Evolutionary conservation across 345 rosid species (phyloP), one percentile per base, ranked within the genome.

Genomic region (Murraya koenigii): DNA sequence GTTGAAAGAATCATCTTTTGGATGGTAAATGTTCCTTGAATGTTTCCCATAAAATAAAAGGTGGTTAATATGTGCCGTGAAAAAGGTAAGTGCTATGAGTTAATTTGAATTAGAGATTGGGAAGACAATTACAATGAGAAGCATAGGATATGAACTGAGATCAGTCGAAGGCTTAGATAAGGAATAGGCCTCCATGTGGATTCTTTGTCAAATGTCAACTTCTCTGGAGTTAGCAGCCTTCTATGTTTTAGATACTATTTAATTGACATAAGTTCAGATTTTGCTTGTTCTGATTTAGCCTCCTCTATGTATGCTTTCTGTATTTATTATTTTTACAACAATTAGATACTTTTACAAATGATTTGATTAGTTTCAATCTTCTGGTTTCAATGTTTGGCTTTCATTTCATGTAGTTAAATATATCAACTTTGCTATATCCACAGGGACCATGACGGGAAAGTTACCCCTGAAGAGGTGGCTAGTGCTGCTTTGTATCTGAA

Each of bases 361-460:
- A 10, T 63, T 66, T 52, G 65, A 30, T 44, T 69, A 44, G 72
- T 69, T 69, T 44, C 32, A 69, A 7, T 1, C 64, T 49, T 15
- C n/a, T 22, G 36, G 55, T 38, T 68, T 1, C 14, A 54, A 25
- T 47, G 38, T 26, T 61, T 55, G 41, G 38, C 8, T 11, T 47
- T 36, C 33, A 13, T 14, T 44, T 7, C 69, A 65, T 30, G 15
- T 32, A 56, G 52, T 20, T 20, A 17, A 69, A 60, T 52, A 47
- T 52, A 56, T 59, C 75, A 10, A 36, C 49, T 52, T 26, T 74
- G 60, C 36, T 49, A 26, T 79, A 25, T 79, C 32, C 75, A 62
- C 81, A 94, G 98, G 84, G 98, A 94, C 81, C 81, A 85, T 78
- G 98, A 94, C 70, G 97, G 98, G 63, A 94, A 94, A 81, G 98